Evolutionary conservation across 257 asterid genomes (phyloP).

Genomic region (Solanum rostratum): DNA sequence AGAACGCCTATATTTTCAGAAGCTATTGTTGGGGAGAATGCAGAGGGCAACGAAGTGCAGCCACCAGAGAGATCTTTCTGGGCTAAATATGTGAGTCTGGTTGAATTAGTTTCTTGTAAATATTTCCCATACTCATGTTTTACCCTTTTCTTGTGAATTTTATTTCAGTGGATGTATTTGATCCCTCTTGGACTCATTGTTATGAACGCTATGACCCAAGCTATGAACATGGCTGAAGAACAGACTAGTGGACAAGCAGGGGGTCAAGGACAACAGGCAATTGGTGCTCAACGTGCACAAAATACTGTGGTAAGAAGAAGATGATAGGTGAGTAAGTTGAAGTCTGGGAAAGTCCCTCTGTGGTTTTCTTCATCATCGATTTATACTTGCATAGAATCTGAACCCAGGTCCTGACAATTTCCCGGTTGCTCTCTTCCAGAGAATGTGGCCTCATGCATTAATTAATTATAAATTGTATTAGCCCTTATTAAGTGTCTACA

Average conservation of each 20-base stretch:
- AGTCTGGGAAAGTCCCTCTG: not conserved
- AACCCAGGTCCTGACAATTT: not conserved
- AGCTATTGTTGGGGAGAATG: constrained; percentile 51
- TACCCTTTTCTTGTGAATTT: constrained; percentile 4
- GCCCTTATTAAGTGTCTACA: not conserved
- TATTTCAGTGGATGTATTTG: constrained; percentile 93
- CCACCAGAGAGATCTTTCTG: constrained; percentile 93
- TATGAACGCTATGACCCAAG: constrained; percentile 96
- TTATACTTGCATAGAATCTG: not conserved
- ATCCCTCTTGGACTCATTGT: constrained; percentile 83
- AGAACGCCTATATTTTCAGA: constrained; percentile 85
- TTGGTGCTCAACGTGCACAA: constrained; percentile 55
- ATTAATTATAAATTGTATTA: not conserved
- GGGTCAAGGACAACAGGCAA: constrained; percentile 40
- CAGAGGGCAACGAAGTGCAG: constrained; percentile 55
- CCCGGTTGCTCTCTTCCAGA: not conserved
- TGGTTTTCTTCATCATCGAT: not conserved
- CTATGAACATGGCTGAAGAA: constrained; percentile 90
- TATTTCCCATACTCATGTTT: not conserved
- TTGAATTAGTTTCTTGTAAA: not conserved
- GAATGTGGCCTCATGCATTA: not conserved
- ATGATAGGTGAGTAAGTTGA: constrained; percentile 18
- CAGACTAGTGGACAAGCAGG: constrained; percentile 64
- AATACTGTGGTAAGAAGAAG: constrained; percentile 71
- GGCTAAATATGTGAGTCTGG: constrained; percentile 86